A percentile compares a stretch with the other conserved stretches of the same genome.
Conservation (phyloP, 768 basidiomycete genomes). For the Rhizopogon rudus region DNA sequence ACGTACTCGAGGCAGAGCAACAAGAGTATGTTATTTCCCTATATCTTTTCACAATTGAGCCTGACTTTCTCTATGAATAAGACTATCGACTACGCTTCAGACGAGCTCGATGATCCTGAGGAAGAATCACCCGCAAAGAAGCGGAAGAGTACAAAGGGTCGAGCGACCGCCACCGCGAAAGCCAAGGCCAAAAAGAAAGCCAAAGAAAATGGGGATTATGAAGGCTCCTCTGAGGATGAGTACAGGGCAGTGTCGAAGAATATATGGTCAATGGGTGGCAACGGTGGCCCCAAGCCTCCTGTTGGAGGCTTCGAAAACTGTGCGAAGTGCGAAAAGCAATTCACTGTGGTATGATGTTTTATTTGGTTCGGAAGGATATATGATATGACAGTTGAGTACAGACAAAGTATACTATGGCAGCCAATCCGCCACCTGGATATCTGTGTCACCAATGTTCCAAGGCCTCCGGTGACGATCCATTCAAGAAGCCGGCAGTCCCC, state of each 20-base stretch:
- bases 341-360: constrained; percentile 64
- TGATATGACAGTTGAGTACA: constrained; percentile 19
- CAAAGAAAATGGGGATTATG: constrained; percentile 44
- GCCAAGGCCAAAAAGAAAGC: constrained; percentile 32
- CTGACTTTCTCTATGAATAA: constrained; percentile 3
- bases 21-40: constrained; percentile 4
- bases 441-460: constrained; percentile 86
- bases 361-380: neutral
- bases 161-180: constrained; percentile 35
- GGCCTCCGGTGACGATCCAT: constrained; percentile 72
- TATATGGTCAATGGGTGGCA: constrained; percentile 29
- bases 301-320: constrained; percentile 80
- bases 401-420: constrained; percentile 86
- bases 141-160: constrained; percentile 45
- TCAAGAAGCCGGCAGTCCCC: constrained; percentile 68
- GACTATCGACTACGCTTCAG: constrained; percentile 56
- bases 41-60: neutral
- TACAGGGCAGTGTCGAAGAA: constrained; percentile 61
- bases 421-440: constrained; percentile 64
- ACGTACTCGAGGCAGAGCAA: constrained; percentile 11
- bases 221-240: constrained; percentile 56
- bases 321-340: constrained; percentile 75
- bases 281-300: constrained; percentile 46
- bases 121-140: constrained; percentile 44
- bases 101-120: constrained; percentile 66